A percentile compares a stretch with the other conserved stretches of the same genome.
These are phyloP conservation scores for Phoma herbarum DNA, from an alignment of 2,329 filamentous ascomycete species.

Conservation along the genomic window DNA sequence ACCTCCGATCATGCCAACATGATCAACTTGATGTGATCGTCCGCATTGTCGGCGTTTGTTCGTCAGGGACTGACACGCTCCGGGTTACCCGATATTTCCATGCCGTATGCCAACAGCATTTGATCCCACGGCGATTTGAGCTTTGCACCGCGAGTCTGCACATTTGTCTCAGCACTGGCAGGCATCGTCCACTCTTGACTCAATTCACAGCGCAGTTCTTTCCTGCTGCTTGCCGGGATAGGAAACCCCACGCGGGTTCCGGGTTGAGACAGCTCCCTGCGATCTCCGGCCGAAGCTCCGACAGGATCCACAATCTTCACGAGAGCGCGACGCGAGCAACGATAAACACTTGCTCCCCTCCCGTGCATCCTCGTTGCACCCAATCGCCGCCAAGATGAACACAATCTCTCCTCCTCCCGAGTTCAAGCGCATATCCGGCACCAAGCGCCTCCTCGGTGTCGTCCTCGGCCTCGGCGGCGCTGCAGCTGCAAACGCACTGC, in stretches of 20 bases:
- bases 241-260: neutral
- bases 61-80: slow-evolving; percentile 6
- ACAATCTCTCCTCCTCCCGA: slow-evolving; percentile 46
- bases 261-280: neutral
- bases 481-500: slow-evolving; percentile 37
- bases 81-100: slow-evolving; percentile 25
- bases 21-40: neutral
- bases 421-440: slow-evolving; percentile 42
- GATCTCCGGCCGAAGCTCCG: slow-evolving; percentile 26
- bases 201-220: neutral
- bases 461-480: slow-evolving; percentile 45
- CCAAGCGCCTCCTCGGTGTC: slow-evolving; percentile 44
- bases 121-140: neutral
- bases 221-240: neutral
- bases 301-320: slow-evolving; percentile 5
- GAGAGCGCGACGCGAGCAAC: neutral
- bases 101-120: slow-evolving; percentile 2
- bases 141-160: too few species aligned
- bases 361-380: too few species aligned
- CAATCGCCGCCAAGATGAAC: slow-evolving; percentile 38
- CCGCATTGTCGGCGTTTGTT: slow-evolving; percentile 9
- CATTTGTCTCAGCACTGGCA: too few species aligned
- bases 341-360: neutral
- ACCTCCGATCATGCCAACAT: neutral
- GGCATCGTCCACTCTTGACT: neutral